These are phyloP conservation scores for Brassica nigra DNA, from an alignment of 345 rosid genomes.

Conservation along the genomic window DNA sequence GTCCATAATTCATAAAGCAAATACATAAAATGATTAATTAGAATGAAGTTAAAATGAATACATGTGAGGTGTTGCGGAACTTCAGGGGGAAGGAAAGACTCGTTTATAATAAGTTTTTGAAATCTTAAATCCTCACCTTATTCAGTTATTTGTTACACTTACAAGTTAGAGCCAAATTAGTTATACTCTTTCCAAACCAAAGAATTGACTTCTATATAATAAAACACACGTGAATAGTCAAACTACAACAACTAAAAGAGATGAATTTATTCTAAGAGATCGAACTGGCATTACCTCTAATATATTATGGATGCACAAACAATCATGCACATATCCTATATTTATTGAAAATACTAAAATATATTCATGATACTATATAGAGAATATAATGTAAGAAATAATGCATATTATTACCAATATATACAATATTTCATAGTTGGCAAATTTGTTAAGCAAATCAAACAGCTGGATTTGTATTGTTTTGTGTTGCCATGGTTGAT, in stretches of 20 bases:
- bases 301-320: neutral
- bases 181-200: constrained; percentile 8
- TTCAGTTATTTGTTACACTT: constrained; percentile 8
- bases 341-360: neutral
- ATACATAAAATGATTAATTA: constrained; percentile 12
- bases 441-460: constrained; percentile 11
- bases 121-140: constrained; percentile 20
- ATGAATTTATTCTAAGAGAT: neutral
- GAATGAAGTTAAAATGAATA: constrained; percentile 15
- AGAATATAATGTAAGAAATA: constrained; percentile 1
- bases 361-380: neutral
- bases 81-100: constrained; percentile 14
- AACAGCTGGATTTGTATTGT: constrained; percentile 2
- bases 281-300: neutral
- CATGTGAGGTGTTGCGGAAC: constrained; percentile 39
- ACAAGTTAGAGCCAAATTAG: constrained; percentile 14
- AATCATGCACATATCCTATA: neutral
- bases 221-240: neutral
- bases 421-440: constrained; percentile 11
- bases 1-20: constrained; percentile 10
- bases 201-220: neutral
- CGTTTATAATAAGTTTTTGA: neutral
- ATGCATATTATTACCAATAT: neutral
- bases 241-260: neutral
- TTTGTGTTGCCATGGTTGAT: neutral